A percentile compares a stretch with the other conserved stretches of the same genome.
These are phyloP conservation scores for Botrytis galanthina DNA, from an alignment of 2,329 filamentous ascomycete species.

Conservation along the genomic window DNA sequence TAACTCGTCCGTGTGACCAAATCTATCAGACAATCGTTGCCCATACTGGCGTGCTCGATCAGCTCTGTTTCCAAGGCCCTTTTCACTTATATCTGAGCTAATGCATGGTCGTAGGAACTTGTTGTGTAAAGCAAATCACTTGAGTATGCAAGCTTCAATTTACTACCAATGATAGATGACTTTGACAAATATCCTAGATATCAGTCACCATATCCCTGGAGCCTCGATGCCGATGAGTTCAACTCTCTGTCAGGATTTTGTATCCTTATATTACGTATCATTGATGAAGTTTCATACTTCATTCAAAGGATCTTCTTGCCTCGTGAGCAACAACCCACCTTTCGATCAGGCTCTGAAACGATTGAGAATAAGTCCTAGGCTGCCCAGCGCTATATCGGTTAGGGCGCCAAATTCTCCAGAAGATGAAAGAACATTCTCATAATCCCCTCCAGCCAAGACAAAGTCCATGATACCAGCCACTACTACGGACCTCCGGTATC, in stretches of 20 bases:
- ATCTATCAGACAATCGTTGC: slow-evolving; percentile 6
- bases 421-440: not conserved
- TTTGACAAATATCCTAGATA: not conserved
- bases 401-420: not conserved
- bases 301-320: not conserved
- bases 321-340: not conserved
- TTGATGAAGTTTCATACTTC: not conserved
- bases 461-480: not conserved
- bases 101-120: not conserved
- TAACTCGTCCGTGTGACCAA: slow-evolving; percentile 11
- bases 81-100: not conserved
- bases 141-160: not conserved
- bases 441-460: not conserved
- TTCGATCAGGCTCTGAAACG: not conserved
- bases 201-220: not conserved
- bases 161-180: not conserved
- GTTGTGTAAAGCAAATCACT: not conserved
- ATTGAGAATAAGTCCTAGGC: not conserved
- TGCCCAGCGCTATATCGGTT: not conserved
- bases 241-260: not conserved
- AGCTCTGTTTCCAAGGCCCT: not conserved
- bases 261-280: not conserved
- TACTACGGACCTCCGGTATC: not conserved
- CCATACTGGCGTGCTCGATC: slow-evolving; percentile 7
- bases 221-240: not conserved